Percentiles rank a stretch among this genome's conserved stretches.
phyloP scores from a whole-genome alignment of 176 grass and related monocot species.

The Pontederia paniculata region DNA sequence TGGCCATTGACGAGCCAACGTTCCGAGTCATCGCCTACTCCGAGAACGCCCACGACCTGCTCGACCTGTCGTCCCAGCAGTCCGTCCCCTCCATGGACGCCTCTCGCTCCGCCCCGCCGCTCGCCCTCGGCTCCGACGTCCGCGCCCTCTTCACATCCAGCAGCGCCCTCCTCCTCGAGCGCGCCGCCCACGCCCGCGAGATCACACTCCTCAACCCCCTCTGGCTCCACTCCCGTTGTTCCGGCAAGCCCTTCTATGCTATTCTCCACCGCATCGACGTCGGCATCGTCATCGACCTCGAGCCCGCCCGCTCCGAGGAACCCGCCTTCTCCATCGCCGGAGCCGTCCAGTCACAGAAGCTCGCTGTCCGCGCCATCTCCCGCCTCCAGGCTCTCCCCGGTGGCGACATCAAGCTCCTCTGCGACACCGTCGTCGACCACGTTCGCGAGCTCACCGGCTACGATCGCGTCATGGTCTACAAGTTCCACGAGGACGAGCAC shows the following conservation, averaged over 20 bases:
- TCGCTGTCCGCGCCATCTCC: conserved; percentile 87
- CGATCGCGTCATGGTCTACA: conserved; percentile 97
- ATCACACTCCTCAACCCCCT: conserved; percentile 80
- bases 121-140: conserved; percentile 57
- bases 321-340: conserved; percentile 66
- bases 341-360: conserved; percentile 87
- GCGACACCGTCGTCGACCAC: conserved; percentile 65
- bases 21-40: conserved; percentile 76
- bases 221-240: conserved; percentile 81
- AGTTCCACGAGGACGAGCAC: conserved; percentile 94
- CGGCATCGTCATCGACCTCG: conserved; percentile 40
- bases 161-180: conserved; percentile 42
- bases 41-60: conserved; percentile 77
- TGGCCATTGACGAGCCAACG: conserved; percentile 71
- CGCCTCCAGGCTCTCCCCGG: conserved; percentile 74
- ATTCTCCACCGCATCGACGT: conserved; percentile 88
- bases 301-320: conserved; percentile 34
- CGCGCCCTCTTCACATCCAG: conserved; percentile 65
- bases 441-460: conserved; percentile 89
- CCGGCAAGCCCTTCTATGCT: conserved; percentile 79
- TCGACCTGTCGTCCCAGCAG: conserved; percentile 73
- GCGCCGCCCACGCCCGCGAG: conserved; percentile 68
- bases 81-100: conserved; percentile 79
- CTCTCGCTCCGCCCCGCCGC: conserved; percentile 16
- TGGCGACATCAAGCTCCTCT: conserved; percentile 69